A percentile compares a stretch with the other conserved stretches of the same genome.
phyloP scores from a whole-genome alignment of 352 stramenopile species.

The Phytophthora fragariaefolia region DNA sequence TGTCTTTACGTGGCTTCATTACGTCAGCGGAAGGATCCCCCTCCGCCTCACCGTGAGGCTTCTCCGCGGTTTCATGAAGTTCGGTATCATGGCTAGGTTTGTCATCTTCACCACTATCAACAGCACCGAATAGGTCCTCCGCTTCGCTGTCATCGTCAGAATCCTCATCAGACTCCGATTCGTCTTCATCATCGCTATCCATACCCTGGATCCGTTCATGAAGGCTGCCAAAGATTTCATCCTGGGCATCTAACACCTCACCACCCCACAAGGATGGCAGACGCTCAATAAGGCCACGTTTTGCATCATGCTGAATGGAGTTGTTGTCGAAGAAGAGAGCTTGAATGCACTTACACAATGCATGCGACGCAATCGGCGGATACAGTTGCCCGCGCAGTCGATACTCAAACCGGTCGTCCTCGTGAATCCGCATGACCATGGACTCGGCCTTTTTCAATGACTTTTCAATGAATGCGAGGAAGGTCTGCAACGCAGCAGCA shows the following conservation, averaged over 20 bases:
- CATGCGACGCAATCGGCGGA: conserved; percentile 69
- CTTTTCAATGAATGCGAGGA: conserved; percentile 82
- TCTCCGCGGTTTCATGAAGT: conserved; percentile 15
- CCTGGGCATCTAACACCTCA: conserved; percentile 65
- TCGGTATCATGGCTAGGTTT: no score
- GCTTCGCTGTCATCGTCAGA: conserved; percentile 45
- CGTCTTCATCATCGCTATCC: conserved; percentile 57
- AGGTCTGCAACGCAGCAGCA: conserved; percentile 58
- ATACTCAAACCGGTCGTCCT: conserved; percentile 74
- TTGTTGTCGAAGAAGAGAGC: conserved; percentile 83
- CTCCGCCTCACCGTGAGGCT: conserved; percentile 7
- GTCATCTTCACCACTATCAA: conserved; percentile 4
- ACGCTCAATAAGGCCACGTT: conserved; percentile 73
- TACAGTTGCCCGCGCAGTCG: conserved; percentile 71
- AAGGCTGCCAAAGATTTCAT: conserved; percentile 63
- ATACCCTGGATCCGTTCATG: conserved; percentile 41
- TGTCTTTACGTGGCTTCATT: conserved; percentile 25
- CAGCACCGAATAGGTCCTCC: conserved; percentile 41
- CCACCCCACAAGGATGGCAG: conserved; percentile 77
- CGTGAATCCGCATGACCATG: conserved; percentile 75
- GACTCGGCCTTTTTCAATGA: conserved; percentile 84
- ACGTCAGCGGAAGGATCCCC: conserved; percentile 4
- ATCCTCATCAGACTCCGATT: conserved; percentile 59
- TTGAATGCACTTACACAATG: conserved; percentile 74
- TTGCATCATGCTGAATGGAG: conserved; percentile 83